These are phyloP conservation scores for Physcomitrellopsis africana DNA, from an alignment of 225 moss, liverwort and hornwort genomes.

Conservation along the genomic window DNA sequence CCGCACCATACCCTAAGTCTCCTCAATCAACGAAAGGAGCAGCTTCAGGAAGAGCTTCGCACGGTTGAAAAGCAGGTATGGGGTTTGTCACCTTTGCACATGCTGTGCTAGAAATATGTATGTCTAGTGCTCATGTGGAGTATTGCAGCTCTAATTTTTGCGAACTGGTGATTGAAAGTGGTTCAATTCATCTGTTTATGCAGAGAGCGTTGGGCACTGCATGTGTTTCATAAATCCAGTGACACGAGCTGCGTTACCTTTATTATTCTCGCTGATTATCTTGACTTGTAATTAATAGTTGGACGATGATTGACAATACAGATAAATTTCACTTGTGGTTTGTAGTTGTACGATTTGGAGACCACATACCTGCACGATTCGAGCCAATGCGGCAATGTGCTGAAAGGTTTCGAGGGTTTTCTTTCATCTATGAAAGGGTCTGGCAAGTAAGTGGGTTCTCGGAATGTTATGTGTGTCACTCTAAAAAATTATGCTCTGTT, in stretches of 20 bases:
- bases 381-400: conserved; percentile 67
- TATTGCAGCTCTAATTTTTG: background rate
- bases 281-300: conserved; percentile 36
- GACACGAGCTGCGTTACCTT: background rate
- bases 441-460: conserved; percentile 49
- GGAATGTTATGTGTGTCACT: background rate
- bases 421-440: conserved; percentile 64
- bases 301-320: conserved; percentile 61
- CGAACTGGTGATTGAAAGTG: background rate
- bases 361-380: conserved; percentile 71
- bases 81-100: background rate
- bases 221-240: background rate
- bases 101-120: background rate
- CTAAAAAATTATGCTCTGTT: background rate
- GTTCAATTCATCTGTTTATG: too few species aligned
- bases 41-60: conserved; percentile 64
- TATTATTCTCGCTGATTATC: background rate
- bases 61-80: conserved; percentile 68
- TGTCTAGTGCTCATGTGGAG: background rate
- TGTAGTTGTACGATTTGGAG: conserved; percentile 71
- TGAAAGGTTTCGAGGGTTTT: conserved; percentile 78
- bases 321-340: conserved; percentile 1
- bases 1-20: conserved; percentile 52
- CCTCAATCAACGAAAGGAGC: conserved; percentile 51
- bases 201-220: background rate